Conservation (phyloP, 148 eudicot genomes). For the Rhododendron vialii region DNA sequence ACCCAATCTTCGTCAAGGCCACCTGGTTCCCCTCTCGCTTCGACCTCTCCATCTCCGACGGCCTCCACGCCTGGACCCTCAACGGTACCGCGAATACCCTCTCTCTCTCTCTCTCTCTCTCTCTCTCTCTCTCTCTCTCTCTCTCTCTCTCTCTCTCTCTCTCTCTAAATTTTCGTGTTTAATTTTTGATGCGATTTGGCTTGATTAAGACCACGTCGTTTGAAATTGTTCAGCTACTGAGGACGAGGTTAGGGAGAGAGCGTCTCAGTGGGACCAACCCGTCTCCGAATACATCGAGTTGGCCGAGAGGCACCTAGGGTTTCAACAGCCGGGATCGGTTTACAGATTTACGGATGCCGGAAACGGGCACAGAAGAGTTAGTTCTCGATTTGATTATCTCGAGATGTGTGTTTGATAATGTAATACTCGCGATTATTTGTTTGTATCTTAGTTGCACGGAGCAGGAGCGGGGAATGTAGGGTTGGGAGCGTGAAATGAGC, state of each 20-base stretch:
- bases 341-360: slow-evolving; percentile 73
- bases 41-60: slow-evolving; percentile 60
- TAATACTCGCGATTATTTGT: too few species aligned
- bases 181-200: neutral
- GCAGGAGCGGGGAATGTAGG: too few species aligned
- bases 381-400: slow-evolving; percentile 7
- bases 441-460: too few species aligned
- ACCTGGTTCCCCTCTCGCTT: slow-evolving; percentile 65
- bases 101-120: neutral
- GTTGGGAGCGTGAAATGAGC: too few species aligned
- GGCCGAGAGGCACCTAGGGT: slow-evolving; percentile 75
- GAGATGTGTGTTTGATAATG: neutral
- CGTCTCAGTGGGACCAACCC: slow-evolving; percentile 87
- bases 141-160: neutral
- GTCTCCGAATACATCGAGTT: slow-evolving; percentile 67
- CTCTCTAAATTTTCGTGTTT: neutral
- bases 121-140: neutral
- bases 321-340: slow-evolving; percentile 76
- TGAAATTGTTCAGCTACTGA: slow-evolving; percentile 46
- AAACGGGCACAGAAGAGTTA: slow-evolving; percentile 58
- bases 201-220: neutral
- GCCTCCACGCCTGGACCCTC: slow-evolving; percentile 65
- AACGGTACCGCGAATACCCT: slow-evolving; percentile 26
- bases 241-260: slow-evolving; percentile 82
- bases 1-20: slow-evolving; percentile 60